Percentiles rank a stretch among this genome's conserved stretches.
These are phyloP conservation scores for Sporothrix euskadiensis DNA, from an alignment of 2,329 filamentous ascomycete species.

Conservation along the genomic window DNA sequence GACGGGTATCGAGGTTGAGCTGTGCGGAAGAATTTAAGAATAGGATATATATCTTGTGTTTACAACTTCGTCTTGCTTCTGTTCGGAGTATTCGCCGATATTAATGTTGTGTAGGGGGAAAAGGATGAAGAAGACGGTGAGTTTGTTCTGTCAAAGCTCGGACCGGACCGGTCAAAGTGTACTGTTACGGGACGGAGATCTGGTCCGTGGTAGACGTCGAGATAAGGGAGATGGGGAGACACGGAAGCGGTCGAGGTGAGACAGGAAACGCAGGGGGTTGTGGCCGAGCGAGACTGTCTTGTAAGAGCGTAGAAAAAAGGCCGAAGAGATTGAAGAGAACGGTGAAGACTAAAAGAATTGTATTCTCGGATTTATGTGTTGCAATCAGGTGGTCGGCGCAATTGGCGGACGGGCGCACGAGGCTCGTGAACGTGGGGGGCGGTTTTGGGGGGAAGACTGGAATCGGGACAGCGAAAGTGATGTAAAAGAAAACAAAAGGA, in stretches of 20 bases:
- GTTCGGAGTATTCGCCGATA: slow-evolving; percentile 8
- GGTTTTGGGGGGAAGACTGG: not conserved
- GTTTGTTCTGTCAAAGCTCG: not conserved
- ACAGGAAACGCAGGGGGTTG: slow-evolving; percentile 17
- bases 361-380: not conserved
- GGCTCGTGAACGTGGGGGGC: slow-evolving; percentile 19
- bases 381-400: slow-evolving; percentile 1
- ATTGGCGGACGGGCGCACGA: slow-evolving; percentile 7
- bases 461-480: not conserved
- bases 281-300: slow-evolving; percentile 12
- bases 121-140: not conserved
- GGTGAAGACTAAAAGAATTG: not conserved
- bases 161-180: slow-evolving; percentile 11
- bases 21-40: slow-evolving; percentile 2
- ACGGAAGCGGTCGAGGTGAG: not conserved
- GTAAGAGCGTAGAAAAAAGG: not conserved
- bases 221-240: slow-evolving; percentile 4
- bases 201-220: slow-evolving; percentile 9
- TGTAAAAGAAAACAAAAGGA: not conserved
- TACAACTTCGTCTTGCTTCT: not conserved
- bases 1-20: slow-evolving; percentile 6
- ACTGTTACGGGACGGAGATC: slow-evolving; percentile 6
- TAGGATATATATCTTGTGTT: not conserved
- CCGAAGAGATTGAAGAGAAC: not conserved
- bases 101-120: not conserved